Percentiles rank a stretch among this genome's conserved stretches.
These are phyloP conservation scores for Pseudocercospora fuligena DNA, from an alignment of 2,329 filamentous ascomycete genomes.

Conservation along the genomic window DNA sequence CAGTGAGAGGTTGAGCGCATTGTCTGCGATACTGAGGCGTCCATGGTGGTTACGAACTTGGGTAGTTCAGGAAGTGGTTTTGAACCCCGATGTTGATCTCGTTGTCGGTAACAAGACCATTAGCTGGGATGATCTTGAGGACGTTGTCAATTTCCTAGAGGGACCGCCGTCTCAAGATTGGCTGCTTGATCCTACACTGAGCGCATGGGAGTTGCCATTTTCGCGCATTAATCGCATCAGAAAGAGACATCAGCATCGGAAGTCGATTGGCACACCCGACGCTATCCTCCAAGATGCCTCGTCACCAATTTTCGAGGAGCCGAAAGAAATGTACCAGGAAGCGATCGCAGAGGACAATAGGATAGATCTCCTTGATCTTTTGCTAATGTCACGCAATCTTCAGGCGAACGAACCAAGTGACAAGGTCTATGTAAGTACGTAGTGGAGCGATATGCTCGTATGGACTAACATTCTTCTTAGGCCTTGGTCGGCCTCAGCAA, in stretches of 20 bases:
- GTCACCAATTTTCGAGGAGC: neutral
- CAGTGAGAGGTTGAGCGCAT: constrained; percentile 35
- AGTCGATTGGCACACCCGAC: neutral
- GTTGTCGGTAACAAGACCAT: constrained; percentile 33
- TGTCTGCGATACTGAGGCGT: constrained; percentile 34
- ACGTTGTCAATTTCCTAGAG: constrained; percentile 34
- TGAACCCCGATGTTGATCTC: constrained; percentile 38
- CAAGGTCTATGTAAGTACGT: constrained; percentile 33
- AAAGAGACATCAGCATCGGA: constrained; percentile 30
- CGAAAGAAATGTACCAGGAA: neutral
- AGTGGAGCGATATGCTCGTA: neutral
- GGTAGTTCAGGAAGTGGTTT: constrained; percentile 41
- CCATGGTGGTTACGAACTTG: constrained; percentile 40
- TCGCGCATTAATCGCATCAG: constrained; percentile 39
- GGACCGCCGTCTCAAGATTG: constrained; percentile 31
- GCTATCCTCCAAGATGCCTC: neutral
- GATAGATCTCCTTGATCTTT: constrained; percentile 37
- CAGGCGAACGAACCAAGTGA: constrained; percentile 38
- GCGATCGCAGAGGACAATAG: constrained; percentile 10
- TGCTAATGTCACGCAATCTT: constrained; percentile 38
- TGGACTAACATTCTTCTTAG: neutral
- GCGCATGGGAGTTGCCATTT: constrained; percentile 37
- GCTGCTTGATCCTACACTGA: constrained; percentile 36
- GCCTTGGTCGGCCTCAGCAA: constrained; percentile 34
- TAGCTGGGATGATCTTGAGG: constrained; percentile 37